Base-by-base conservation (phyloP, 2,329 filamentous ascomycete species). In the Elsinoe fawcettii region DNA sequence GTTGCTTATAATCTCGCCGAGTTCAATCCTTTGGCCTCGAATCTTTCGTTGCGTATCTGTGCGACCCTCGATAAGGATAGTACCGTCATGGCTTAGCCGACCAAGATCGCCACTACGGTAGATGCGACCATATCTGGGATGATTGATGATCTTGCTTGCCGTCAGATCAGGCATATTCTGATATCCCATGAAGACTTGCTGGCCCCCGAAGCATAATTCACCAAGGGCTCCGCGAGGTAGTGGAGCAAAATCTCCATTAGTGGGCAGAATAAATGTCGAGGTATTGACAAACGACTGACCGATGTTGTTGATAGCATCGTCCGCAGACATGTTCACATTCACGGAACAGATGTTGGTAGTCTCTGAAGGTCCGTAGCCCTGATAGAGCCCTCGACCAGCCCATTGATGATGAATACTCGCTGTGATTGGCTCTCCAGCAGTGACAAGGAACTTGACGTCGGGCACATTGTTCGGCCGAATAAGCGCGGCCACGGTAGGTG, bases 341-440 rank as follows among this genome's bases (percentile, higher is more conserved):
- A 92, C 80, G 0, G 87, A 90, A 70, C 88, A 95, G 18, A 95
- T 90, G 62, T 95, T 95, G 1, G 89, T 95, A 0, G 87, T 90
- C 69, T 95, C 90, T 0, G 87, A 89, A 0, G 90, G 88, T 0
- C 89, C 89, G 61, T 95, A 95, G 0, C 84, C 90, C 74, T 93
- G 86, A 67, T 84, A 90, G 0, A 96, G 75, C 12, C 84, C 79
- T 37, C 74, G 77, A 0, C 77, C 77, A 23, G 78, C 78, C 91
- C 91, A 96, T 32, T 77, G 77, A 1, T 79, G 74, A 39, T 85
- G 81, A 0, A 95, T 87, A 32, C 81, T 80, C 34, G 83, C 80
- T 0, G 86, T 91, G 71, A 96, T 78, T 0, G 86, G 81, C 69
- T 96, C 90, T 2, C 90, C 90, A 1, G 88, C 86, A 1, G 87